Conservation (phyloP, 2,329 filamentous ascomycete species). For the Fusarium brevicatenulatum region DNA sequence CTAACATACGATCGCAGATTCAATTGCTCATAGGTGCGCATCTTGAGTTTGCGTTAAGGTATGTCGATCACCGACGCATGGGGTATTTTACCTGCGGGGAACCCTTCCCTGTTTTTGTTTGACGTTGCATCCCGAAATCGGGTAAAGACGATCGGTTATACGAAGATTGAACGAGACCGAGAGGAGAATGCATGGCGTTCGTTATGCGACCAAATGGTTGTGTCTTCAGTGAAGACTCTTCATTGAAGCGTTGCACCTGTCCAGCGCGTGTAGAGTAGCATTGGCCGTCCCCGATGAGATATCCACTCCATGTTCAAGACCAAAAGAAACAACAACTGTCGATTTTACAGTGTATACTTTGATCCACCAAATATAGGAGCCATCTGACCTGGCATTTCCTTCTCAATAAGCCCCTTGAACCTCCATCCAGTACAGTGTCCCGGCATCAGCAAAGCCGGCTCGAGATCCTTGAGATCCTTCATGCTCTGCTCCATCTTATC, state of each 20-base stretch:
- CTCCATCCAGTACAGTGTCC: slow-evolving; percentile 3
- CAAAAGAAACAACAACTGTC: fast-evolving
- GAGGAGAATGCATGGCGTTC: too few species aligned
- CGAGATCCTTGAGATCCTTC: neutral
- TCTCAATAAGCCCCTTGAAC: neutral
- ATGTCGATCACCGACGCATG: neutral
- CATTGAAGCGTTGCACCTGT: too few species aligned
- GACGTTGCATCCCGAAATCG: neutral
- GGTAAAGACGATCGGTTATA: neutral
- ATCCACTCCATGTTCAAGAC: too few species aligned
- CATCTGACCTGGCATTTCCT: neutral
- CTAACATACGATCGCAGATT: neutral
- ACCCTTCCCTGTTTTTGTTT: neutral
- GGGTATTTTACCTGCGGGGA: neutral
- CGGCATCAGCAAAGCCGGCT: neutral
- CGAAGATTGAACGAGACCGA: neutral
- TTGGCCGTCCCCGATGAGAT: neutral
- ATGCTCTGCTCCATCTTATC: neutral
- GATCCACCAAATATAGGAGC: neutral
- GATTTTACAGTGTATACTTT: neutral
- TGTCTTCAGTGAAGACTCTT: neutral
- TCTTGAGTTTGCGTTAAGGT: neutral
- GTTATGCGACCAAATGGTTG: neutral
- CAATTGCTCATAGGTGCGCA: neutral
- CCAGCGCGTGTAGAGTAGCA: too few species aligned